A percentile compares a stretch with the other conserved stretches of the same genome.
These are phyloP conservation scores for Cercophora samala DNA, from an alignment of 495 filamentous ascomycete genomes.

Conservation along the genomic window DNA sequence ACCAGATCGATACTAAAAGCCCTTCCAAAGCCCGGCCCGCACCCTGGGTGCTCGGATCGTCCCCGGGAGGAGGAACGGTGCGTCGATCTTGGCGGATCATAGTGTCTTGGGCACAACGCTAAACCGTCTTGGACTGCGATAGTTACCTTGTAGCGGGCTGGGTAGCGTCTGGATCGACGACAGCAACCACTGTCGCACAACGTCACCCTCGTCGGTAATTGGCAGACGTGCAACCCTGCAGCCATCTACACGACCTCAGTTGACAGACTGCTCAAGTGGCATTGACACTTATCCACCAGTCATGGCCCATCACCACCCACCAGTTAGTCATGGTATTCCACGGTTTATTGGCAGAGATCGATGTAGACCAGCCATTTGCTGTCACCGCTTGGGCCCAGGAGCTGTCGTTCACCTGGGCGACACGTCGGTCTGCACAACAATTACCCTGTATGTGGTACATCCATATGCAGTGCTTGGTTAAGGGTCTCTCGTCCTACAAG, in stretches of 20 bases:
- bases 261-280: not conserved
- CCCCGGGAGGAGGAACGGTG: not conserved
- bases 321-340: not conserved
- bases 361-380: not conserved
- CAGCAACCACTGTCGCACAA: not conserved
- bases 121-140: not conserved
- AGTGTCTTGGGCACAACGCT: not conserved
- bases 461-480: not conserved
- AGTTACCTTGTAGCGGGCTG: not conserved
- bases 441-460: not conserved
- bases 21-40: not conserved
- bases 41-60: not conserved
- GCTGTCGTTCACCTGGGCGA: not conserved
- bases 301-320: not conserved
- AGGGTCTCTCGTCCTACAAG: not conserved
- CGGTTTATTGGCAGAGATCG: not conserved
- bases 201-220: not conserved
- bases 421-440: not conserved
- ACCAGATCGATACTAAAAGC: not conserved
- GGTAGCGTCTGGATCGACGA: not conserved
- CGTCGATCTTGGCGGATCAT: not conserved
- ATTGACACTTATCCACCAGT: not conserved
- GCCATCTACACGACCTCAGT: not conserved
- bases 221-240: not conserved
- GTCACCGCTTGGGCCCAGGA: not conserved